A percentile compares a stretch with the other conserved stretches of the same genome.
These are phyloP conservation scores for Malus hybrid DNA, from an alignment of 331 rosid species.

Conservation along the genomic window DNA sequence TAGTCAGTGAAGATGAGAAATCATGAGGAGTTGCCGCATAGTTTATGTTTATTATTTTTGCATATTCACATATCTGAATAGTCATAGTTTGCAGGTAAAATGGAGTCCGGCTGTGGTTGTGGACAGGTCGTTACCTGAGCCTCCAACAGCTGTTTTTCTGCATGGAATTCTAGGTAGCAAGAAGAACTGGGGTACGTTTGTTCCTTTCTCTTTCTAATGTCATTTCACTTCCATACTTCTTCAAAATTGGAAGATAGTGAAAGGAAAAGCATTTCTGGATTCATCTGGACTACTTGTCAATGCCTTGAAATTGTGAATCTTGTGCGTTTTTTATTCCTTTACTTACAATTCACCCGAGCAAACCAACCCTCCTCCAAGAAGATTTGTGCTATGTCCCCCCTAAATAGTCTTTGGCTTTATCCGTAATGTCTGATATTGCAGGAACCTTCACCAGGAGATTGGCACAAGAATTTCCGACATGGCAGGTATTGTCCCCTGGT, in stretches of 20 bases:
- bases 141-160: constrained; percentile 90
- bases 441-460: constrained; percentile 85
- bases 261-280: no score
- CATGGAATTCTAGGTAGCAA: constrained; percentile 90
- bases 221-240: neutral
- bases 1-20: neutral
- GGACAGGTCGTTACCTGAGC: constrained; percentile 57
- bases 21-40: neutral
- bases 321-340: neutral
- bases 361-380: no score
- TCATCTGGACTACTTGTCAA: neutral
- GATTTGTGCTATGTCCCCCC: no score
- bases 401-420: constrained; percentile 5
- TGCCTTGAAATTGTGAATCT: neutral
- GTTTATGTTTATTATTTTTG: neutral
- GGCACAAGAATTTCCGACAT: constrained; percentile 77
- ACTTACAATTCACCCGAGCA: neutral
- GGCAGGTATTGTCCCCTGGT: constrained; percentile 66
- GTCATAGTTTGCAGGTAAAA: constrained; percentile 49
- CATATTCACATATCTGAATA: neutral
- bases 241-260: no score
- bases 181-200: constrained; percentile 53
- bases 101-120: constrained; percentile 69
- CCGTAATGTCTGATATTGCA: constrained; percentile 31
- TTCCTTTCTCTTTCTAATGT: neutral